Evolutionary conservation across 2,329 filamentous ascomycete species (phyloP), one percentile per base, ranked within the genome.

Genomic region (Penicillium sp.): DNA sequence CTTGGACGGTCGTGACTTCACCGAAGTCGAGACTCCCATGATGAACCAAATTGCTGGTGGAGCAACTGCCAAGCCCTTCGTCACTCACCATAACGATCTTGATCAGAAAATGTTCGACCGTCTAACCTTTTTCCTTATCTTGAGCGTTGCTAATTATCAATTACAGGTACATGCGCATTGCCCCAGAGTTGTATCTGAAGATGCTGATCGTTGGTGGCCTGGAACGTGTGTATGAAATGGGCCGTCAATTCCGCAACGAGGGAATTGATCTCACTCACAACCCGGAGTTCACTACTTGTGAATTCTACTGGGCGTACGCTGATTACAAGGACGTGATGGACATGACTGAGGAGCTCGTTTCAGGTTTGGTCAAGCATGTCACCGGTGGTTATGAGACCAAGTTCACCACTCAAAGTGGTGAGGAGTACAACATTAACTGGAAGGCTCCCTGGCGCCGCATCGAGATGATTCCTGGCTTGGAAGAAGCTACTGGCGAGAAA

Each of bases 11-110:
- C 85, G 89, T 55, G 91, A 94, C 70, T 99, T 99, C 77, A 83
- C 92, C 56, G 93, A 97, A 76, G 93, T 98, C 27, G 92, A 98
- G 80, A 99, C 95, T 0, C 94, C 95, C 5, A 97, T 98, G 87
- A 93, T 99, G 85, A 96, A 96, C 75, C 86, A 90, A 70, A 96
- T 96, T 73, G 92, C 95, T 33, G 96, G 95, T 68, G 95, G 95
- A 73, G 95, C 95, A 36, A 98, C 95, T 1, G 95, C 95, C 59
- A 92, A 90, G 81, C 95, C 95, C 5, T 99, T 99, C 79, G 83
- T 90, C 67, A 98, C 95, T 14, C 90, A 96, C 77, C 95, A 98
- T 82, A 99, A 99, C 78, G 95, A 98, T 54, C 85, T 95, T 53
- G 87, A 96, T 77, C 92, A 96, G 87, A 51, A 51, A 18, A 35